Evolutionary conservation across 345 rosid genomes (phyloP), one percentile per base, ranked within the genome.

Genomic region (Kandelia obovata): DNA sequence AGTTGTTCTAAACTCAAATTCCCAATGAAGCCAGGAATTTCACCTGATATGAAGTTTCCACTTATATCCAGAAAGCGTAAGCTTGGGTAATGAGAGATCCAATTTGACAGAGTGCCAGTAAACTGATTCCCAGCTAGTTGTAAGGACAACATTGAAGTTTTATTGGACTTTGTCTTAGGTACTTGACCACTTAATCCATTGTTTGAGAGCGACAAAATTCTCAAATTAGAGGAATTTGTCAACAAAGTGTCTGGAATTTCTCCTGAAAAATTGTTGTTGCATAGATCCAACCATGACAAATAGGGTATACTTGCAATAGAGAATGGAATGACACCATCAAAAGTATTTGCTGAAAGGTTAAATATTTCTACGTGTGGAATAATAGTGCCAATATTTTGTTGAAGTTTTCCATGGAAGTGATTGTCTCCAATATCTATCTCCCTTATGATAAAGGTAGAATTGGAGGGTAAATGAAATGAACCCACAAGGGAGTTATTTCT

Each of bases 171-270:
- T 2, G 3, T 39, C 46, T 39, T 39, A 0, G 2, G 46, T 3
- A 9, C 11, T 9, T 52, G 6, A 15, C 69, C 69, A 39, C 53
- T 39, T 21, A 65, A 65, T 30, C 6, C 13, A 26, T 65, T 53
- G 39, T 65, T 52, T 20, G 58, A 52, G 32, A 65, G 28, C 21
- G 53, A 2, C 10, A 65, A 16, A 51, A 28, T 5, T 0, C 0
- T 2, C 15, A 52, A 11, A 30, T 0, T 3, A 7, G 27, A 13
- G 13, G 9, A 19, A 30, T 52, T 52, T 0, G 30, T 25, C 5
- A 65, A 28, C 59, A 65, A 49, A 52, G 17, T 52, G 53, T 20
- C 20, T 20, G 58, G 69, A 16, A 65, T 15, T 39, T 39, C 46
- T 37, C 46, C 46, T 1, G 2, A 39, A 39, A 39, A 39, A 0